Evolutionary conservation across 257 asterid genomes (phyloP).

Genomic region (Eucommia ulmoides): DNA sequence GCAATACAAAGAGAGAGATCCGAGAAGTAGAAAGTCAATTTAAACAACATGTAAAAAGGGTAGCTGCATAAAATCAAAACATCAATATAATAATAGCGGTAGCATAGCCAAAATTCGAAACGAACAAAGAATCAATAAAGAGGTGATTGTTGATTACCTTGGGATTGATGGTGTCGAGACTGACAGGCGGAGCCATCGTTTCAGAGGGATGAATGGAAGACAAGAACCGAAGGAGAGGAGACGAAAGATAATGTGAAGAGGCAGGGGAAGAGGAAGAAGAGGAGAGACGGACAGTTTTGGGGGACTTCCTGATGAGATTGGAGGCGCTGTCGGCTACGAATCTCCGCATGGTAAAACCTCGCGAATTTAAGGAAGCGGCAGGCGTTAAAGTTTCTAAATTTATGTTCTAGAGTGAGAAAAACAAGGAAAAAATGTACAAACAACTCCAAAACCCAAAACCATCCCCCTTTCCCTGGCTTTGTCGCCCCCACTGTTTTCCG

Average conservation of each 20-base stretch:
- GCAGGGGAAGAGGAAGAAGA: constrained; percentile 9
- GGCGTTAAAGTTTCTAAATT: too few species aligned
- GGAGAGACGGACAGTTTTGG: not conserved
- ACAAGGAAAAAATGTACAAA: too few species aligned
- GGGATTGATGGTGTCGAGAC: constrained; percentile 24
- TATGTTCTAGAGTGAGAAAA: too few species aligned
- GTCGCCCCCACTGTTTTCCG: too few species aligned
- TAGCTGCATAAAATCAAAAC: not conserved
- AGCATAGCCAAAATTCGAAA: not conserved
- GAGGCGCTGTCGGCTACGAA: constrained; percentile 39
- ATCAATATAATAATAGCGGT: not conserved
- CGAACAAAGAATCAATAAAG: too few species aligned
- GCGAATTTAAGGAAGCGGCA: too few species aligned
- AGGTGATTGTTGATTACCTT: too few species aligned
- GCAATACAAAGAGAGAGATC: not conserved
- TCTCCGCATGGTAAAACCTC: constrained; percentile 73
- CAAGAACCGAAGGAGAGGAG: constrained; percentile 7
- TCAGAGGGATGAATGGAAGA: not conserved
- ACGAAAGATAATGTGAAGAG: constrained; percentile 1
- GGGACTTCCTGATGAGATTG: constrained; percentile 10
- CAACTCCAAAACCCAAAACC: too few species aligned
- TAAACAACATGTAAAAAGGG: not conserved
- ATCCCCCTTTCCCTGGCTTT: too few species aligned
- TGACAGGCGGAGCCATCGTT: constrained; percentile 37
- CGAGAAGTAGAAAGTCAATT: not conserved